Percentiles rank a stretch among this genome's conserved stretches.
These are phyloP conservation scores for Nissolia schottii DNA, from an alignment of 306 rosid species.

Conservation along the genomic window DNA sequence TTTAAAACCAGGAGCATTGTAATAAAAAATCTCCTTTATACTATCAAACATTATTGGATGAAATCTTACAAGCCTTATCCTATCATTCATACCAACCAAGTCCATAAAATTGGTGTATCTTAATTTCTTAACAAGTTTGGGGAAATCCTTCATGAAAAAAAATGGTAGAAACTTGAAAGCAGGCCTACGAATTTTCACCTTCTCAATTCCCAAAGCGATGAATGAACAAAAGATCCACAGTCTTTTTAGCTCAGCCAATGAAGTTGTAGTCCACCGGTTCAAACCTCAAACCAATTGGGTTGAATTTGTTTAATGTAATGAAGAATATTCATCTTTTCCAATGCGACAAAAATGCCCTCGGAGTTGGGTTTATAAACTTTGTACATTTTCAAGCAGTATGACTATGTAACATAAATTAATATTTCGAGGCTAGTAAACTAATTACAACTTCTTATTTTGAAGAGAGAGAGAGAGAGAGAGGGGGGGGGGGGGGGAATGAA, in stretches of 20 bases:
- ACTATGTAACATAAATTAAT: slow-evolving; percentile 14
- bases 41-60: no score
- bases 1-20: no score
- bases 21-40: no score
- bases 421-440: slow-evolving; percentile 12
- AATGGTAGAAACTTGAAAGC: neutral
- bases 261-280: no score
- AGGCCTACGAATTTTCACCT: neutral
- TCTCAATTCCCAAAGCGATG: slow-evolving; percentile 3
- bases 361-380: slow-evolving; percentile 35
- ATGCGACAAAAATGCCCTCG: slow-evolving; percentile 89
- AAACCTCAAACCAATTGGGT: neutral
- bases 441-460: neutral
- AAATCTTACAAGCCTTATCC: no score
- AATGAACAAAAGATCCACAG: neutral
- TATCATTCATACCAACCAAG: no score
- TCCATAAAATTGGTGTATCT: no score
- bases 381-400: slow-evolving; percentile 32
- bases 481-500: no score
- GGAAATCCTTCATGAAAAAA: no score
- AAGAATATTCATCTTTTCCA: slow-evolving; percentile 81
- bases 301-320: neutral
- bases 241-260: no score
- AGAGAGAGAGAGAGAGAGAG: no score
- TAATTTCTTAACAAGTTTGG: no score